These are phyloP conservation scores for Saposhnikovia divaricata DNA, from an alignment of 129 eudicot species.

Conservation along the genomic window DNA sequence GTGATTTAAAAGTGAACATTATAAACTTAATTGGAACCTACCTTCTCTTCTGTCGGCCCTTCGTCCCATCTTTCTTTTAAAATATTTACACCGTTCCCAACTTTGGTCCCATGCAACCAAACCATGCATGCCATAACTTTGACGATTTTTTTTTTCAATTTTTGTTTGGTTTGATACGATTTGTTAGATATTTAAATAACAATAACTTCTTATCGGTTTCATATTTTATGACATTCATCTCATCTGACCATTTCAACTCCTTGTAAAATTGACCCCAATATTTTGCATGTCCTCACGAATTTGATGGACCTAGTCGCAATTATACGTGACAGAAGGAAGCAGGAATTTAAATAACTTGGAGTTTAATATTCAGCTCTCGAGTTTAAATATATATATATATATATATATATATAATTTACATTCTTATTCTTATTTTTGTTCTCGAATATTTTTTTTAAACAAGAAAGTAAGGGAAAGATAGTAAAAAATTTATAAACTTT, in stretches of 20 bases:
- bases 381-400: too few relatives aligned
- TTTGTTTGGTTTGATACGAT: background rate
- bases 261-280: background rate
- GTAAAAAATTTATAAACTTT: too few relatives aligned
- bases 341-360: too few relatives aligned
- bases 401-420: too few relatives aligned
- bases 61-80: background rate
- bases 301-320: background rate
- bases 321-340: too few relatives aligned
- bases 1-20: background rate
- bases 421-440: too few relatives aligned
- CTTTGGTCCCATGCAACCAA: constrained; percentile 1
- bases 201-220: background rate
- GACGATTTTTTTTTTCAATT: background rate
- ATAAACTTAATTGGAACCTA: background rate
- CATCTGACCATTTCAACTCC: background rate
- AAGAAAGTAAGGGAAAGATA: too few relatives aligned
- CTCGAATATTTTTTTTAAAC: too few relatives aligned
- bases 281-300: background rate
- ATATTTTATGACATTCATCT: background rate
- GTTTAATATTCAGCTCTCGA: too few relatives aligned
- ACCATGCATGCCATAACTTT: constrained; percentile 6
- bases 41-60: constrained; percentile 3
- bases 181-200: background rate
- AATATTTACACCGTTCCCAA: background rate